Percentiles rank a stretch among this genome's conserved stretches.
phyloP scores from a whole-genome alignment of 129 eudicot species.

The Saposhnikovia divaricata region DNA sequence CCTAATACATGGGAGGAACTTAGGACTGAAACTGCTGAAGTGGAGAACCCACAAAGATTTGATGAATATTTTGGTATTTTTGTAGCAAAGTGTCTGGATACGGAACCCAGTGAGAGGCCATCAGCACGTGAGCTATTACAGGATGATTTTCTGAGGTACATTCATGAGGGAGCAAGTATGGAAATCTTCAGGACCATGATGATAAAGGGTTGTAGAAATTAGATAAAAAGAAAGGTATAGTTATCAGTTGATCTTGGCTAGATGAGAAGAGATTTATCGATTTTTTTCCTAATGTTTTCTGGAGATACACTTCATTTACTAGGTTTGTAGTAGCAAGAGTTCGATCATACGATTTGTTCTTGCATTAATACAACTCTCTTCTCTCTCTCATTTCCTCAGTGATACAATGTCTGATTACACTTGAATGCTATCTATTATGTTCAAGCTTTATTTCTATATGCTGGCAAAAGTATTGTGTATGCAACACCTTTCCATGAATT shows the following conservation, averaged over 20 bases:
- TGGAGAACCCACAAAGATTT: background rate
- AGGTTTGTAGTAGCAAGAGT: background rate
- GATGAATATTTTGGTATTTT: background rate
- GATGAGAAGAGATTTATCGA: background rate
- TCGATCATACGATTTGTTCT: background rate
- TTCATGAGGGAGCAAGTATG: background rate
- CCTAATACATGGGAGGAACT: constrained; percentile 6
- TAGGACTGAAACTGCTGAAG: background rate
- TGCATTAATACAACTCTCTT: background rate
- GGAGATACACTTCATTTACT: background rate
- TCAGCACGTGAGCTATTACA: background rate
- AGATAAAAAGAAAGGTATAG: background rate
- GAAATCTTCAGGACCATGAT: background rate
- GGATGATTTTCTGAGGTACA: background rate
- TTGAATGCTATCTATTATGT: background rate
- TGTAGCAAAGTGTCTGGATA: constrained; percentile 3
- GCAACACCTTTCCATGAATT: background rate
- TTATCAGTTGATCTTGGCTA: background rate
- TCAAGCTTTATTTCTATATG: background rate
- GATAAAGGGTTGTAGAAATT: background rate
- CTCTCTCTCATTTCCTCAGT: background rate
- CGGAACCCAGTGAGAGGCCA: background rate
- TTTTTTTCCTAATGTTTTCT: too few species aligned
- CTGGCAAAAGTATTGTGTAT: background rate
- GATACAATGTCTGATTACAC: background rate